A percentile compares a stretch with the other conserved stretches of the same genome.
phyloP scores from a whole-genome alignment of 495 filamentous ascomycete species.

The Neurospora sp. region DNA sequence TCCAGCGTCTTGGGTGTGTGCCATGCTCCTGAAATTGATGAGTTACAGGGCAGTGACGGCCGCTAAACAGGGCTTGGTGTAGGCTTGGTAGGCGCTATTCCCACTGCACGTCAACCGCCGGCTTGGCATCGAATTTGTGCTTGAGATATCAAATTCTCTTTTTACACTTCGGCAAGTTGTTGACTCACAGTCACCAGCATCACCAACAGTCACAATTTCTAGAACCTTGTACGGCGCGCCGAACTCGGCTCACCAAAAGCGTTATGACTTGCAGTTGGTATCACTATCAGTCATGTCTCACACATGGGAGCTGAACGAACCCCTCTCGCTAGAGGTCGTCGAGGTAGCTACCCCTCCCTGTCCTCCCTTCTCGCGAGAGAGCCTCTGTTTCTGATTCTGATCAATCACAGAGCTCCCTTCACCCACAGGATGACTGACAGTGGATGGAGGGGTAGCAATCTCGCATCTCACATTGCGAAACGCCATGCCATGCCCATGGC shows the following conservation, averaged over 20 bases:
- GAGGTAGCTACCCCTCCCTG: background rate
- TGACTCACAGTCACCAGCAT: background rate
- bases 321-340: background rate
- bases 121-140: background rate
- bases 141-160: background rate
- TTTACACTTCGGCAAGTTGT: background rate
- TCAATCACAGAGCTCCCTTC: background rate
- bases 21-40: background rate
- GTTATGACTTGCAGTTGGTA: background rate
- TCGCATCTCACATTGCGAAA: slow-evolving; percentile 1
- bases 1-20: background rate
- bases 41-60: background rate
- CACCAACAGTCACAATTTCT: background rate
- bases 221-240: background rate
- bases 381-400: background rate
- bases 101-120: background rate
- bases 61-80: background rate
- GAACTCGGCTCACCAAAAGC: background rate
- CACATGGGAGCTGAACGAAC: background rate
- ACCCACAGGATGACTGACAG: background rate
- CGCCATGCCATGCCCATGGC: background rate
- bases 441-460: background rate
- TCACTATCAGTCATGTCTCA: background rate
- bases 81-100: background rate
- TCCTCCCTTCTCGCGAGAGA: background rate